Evolutionary conservation across 2,329 filamentous ascomycete genomes (phyloP).

Genomic region (Colletotrichum cordylinicola): DNA sequence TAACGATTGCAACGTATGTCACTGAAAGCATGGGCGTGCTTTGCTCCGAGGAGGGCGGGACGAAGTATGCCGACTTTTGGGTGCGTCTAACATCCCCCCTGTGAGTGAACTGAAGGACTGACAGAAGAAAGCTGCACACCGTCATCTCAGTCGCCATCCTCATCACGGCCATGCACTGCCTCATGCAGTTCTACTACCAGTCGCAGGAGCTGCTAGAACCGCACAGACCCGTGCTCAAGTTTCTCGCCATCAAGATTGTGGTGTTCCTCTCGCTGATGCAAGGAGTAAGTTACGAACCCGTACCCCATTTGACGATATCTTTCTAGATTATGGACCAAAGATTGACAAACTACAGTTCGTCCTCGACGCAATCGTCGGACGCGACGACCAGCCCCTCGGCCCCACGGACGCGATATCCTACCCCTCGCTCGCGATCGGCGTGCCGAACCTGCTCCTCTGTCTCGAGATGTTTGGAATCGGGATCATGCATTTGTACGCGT

Average conservation of each 20-base stretch:
- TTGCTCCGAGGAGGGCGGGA: background rate
- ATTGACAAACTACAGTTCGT: background rate
- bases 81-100: background rate
- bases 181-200: background rate
- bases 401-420: background rate
- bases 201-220: background rate
- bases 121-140: background rate
- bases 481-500: background rate
- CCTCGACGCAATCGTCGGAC: background rate
- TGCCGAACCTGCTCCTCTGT: background rate
- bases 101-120: background rate
- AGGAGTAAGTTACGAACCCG: background rate
- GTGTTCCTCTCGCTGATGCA: background rate
- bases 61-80: background rate
- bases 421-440: background rate
- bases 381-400: background rate
- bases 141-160: background rate
- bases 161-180: background rate
- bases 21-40: background rate
- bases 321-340: background rate
- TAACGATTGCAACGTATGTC: background rate
- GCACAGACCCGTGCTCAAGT: background rate
- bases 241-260: background rate
- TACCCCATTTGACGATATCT: background rate
- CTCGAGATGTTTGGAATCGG: background rate